A percentile compares a stretch with the other conserved stretches of the same genome.
Evolutionary conservation across 768 basidiomycete genomes (phyloP).

Genomic region (Pisolithus tinctorius): DNA sequence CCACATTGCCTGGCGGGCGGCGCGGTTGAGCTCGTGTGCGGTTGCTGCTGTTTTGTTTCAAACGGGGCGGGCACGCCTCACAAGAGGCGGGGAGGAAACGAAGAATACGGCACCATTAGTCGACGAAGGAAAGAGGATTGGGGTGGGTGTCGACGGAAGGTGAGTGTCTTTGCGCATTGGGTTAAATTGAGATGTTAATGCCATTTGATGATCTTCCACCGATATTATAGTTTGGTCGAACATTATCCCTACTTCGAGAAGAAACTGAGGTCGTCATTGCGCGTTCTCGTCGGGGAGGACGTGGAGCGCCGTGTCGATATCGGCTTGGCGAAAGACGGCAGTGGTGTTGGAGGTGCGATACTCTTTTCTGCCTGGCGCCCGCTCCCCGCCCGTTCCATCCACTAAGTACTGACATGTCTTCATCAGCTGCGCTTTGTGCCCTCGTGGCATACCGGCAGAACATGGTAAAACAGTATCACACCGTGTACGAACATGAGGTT

Average conservation of each 20-base stretch:
- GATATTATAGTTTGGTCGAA: constrained; percentile 63
- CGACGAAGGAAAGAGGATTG: constrained; percentile 46
- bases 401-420: not conserved
- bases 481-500: constrained; percentile 4
- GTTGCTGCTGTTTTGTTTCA: constrained; percentile 82
- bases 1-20: constrained; percentile 77
- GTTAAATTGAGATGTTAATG: too few species aligned
- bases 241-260: constrained; percentile 86
- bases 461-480: constrained; percentile 8
- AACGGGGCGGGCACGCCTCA: constrained; percentile 59
- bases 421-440: constrained; percentile 78
- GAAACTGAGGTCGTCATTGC: constrained; percentile 66
- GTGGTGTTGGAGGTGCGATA: constrained; percentile 87
- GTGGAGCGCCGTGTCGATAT: constrained; percentile 78
- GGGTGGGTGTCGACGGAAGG: constrained; percentile 94
- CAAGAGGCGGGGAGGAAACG: constrained; percentile 29
- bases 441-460: constrained; percentile 33
- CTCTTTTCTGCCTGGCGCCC: not conserved
- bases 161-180: constrained; percentile 22
- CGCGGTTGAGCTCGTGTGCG: constrained; percentile 77
- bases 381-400: not conserved
- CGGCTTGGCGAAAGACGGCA: constrained; percentile 95
- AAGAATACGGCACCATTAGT: constrained; percentile 3
- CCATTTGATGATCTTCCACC: not conserved
- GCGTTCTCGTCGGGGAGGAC: constrained; percentile 69